phyloP scores from a whole-genome alignment of 2,329 filamentous ascomycete genomes.

The Lasiodiplodia sp. region DNA sequence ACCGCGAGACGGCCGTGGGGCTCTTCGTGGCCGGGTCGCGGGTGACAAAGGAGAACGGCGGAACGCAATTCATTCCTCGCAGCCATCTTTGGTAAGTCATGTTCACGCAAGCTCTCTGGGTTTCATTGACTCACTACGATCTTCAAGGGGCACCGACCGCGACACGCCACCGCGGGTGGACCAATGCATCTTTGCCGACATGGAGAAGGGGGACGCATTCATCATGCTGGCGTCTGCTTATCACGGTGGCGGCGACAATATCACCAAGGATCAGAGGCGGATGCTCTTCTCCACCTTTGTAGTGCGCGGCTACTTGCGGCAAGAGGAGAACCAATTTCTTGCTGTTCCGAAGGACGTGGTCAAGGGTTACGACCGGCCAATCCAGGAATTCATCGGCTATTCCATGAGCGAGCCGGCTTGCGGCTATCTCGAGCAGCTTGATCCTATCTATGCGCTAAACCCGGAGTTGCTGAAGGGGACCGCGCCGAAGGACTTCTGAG shows the following conservation, averaged over 20 bases:
- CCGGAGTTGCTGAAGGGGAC: constrained; percentile 28
- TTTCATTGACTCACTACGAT: background rate
- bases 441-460: constrained; percentile 32
- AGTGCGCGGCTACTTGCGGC: constrained; percentile 17
- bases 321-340: constrained; percentile 52
- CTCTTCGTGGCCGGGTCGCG: constrained; percentile 21
- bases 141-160: constrained; percentile 15
- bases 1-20: constrained; percentile 12
- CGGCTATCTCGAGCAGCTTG: constrained; percentile 31
- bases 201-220: constrained; percentile 33
- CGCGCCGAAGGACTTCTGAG: constrained; percentile 7
- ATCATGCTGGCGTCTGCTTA: constrained; percentile 32
- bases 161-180: background rate
- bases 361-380: constrained; percentile 32
- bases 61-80: constrained; percentile 17
- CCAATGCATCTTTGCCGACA: constrained; percentile 30
- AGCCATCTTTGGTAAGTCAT: constrained; percentile 15
- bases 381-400: constrained; percentile 37
- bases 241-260: constrained; percentile 31
- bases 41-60: constrained; percentile 24
- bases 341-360: constrained; percentile 38
- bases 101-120: background rate
- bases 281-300: constrained; percentile 23
- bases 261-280: constrained; percentile 27
- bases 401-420: constrained; percentile 34